Evolutionary conservation across 2,329 filamentous ascomycete genomes (phyloP).

Genomic region (Penicillium sp.): DNA sequence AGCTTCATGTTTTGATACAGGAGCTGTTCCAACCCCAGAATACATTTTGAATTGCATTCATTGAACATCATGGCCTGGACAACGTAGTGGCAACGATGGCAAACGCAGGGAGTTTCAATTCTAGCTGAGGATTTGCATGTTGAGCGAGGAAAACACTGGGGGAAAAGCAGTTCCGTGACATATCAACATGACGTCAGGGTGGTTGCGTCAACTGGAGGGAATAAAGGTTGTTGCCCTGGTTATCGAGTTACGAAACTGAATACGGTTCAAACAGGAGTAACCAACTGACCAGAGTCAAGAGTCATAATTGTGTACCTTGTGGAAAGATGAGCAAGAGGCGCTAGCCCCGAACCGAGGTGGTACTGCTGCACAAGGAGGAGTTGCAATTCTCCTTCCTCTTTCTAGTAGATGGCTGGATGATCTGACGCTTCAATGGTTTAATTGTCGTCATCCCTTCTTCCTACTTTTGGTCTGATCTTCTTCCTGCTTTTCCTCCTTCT

Average conservation of each 20-base stretch:
- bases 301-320: neutral
- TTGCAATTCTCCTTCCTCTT: slow-evolving; percentile 5
- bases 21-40: neutral
- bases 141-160: slow-evolving; percentile 9
- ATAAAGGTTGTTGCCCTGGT: neutral
- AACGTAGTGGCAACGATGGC: neutral
- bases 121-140: neutral
- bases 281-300: neutral
- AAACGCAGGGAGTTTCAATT: neutral
- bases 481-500: slow-evolving; percentile 8
- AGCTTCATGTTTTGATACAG: neutral
- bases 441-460: slow-evolving; percentile 26
- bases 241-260: neutral
- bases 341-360: neutral
- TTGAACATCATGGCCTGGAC: neutral
- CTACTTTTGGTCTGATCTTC: slow-evolving; percentile 7
- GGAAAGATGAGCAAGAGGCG: neutral
- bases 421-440: slow-evolving; percentile 13
- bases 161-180: slow-evolving; percentile 15
- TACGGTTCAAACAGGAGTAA: neutral
- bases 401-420: neutral
- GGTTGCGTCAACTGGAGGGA: slow-evolving; percentile 17
- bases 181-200: slow-evolving; percentile 24
- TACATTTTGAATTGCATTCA: no score
- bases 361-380: slow-evolving; percentile 1